Percentiles rank a stretch among this genome's conserved stretches.
phyloP scores from a whole-genome alignment of 495 filamentous ascomycete species.

The Podospora didyma region DNA sequence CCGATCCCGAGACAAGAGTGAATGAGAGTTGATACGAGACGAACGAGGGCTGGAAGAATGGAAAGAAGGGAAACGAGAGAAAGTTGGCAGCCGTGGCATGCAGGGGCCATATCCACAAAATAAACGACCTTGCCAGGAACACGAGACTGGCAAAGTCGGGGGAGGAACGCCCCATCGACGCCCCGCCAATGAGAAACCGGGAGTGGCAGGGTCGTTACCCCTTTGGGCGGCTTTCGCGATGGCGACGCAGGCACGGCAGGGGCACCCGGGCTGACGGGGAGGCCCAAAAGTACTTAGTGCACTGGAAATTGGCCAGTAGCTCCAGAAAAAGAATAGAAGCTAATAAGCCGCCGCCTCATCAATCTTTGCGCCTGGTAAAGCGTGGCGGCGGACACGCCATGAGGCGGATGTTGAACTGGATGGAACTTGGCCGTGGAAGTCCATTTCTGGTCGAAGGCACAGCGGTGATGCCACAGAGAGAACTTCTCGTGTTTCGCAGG shows the following conservation, averaged over 20 bases:
- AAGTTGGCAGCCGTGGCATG: slow-evolving; percentile 3
- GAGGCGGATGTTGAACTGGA: too few relatives aligned
- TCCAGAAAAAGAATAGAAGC: too few relatives aligned
- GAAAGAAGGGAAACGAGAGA: not conserved
- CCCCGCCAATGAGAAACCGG: not conserved
- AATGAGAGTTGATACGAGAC: not conserved
- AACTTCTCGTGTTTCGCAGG: not conserved
- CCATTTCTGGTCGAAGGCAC: not conserved
- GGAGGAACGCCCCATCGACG: not conserved
- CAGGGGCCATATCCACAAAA: not conserved
- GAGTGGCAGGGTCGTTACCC: not conserved
- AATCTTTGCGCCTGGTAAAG: too few relatives aligned
- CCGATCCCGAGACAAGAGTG: not conserved
- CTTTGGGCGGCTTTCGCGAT: not conserved
- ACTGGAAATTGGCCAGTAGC: too few relatives aligned
- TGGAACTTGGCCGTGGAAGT: not conserved
- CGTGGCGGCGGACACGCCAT: too few relatives aligned
- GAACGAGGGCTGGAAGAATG: not conserved
- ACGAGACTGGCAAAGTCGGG: not conserved
- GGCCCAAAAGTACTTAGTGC: not conserved
- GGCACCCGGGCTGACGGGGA: not conserved
- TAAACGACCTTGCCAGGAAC: not conserved
- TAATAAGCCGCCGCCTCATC: too few relatives aligned
- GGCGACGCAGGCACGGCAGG: not conserved
- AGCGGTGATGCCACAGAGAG: not conserved